Conservation (phyloP, 1,139 yeast species). For the Torulaspora pretoriensis region DNA sequence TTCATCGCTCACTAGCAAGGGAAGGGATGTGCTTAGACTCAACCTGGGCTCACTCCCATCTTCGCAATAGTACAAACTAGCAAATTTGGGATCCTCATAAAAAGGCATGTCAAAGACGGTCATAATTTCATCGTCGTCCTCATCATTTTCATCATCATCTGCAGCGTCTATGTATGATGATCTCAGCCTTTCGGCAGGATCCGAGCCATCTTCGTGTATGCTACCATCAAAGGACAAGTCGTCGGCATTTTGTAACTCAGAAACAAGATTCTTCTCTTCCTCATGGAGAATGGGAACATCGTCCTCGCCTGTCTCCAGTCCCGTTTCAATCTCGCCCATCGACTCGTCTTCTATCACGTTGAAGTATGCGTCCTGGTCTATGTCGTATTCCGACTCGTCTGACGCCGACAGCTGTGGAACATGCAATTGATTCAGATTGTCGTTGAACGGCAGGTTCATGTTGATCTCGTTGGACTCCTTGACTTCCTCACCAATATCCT, state of each 20-base stretch:
- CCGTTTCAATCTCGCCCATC: constrained; percentile 39
- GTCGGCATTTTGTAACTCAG: constrained; percentile 40
- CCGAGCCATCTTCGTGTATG: constrained; percentile 33
- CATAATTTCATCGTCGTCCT: constrained; percentile 42
- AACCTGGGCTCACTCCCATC: constrained; percentile 34
- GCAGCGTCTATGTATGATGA: constrained; percentile 20
- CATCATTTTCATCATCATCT: constrained; percentile 41
- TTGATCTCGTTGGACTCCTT: constrained; percentile 21
- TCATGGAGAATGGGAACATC: constrained; percentile 45
- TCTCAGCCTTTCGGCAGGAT: constrained; percentile 25
- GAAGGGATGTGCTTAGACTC: constrained; percentile 37
- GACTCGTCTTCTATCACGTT: constrained; percentile 63
- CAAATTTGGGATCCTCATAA: constrained; percentile 39
- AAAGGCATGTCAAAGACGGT: constrained; percentile 38
- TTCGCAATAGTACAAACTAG: constrained; percentile 32
- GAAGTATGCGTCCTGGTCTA: constrained; percentile 66
- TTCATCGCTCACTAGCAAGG: constrained; percentile 38
- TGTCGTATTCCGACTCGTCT: constrained; percentile 59
- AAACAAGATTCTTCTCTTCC: constrained; percentile 46
- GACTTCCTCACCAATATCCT: constrained; percentile 70
- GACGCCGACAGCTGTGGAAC: constrained; percentile 34
- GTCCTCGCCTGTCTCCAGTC: constrained; percentile 53
- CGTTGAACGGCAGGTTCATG: constrained; percentile 30
- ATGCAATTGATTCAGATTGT: constrained; percentile 42
- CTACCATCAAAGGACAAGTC: constrained; percentile 37